phyloP scores from a whole-genome alignment of 805 yeast genomes.

The Metschnikowia proteae region DNA sequence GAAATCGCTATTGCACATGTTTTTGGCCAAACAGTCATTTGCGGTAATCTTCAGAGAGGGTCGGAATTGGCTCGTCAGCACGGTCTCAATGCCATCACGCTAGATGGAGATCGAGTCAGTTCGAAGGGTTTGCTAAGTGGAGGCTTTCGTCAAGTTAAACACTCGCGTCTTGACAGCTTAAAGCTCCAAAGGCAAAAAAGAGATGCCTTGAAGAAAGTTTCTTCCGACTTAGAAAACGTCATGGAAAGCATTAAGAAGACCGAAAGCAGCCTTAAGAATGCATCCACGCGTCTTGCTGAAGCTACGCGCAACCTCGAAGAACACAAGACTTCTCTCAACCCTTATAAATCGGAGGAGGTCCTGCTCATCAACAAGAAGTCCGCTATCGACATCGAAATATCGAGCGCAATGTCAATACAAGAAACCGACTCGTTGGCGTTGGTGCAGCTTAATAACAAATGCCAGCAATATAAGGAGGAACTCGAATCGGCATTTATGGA shows the following conservation, averaged over 20 bases:
- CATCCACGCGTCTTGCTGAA: constrained; percentile 42
- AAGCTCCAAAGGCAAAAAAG: constrained; percentile 52
- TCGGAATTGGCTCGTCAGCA: constrained; percentile 58
- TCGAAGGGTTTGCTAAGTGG: constrained; percentile 83
- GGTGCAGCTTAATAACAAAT: constrained; percentile 26
- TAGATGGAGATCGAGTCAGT: constrained; percentile 90
- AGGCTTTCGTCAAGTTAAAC: constrained; percentile 71
- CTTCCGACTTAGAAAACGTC: constrained; percentile 37
- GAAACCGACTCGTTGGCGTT: constrained; percentile 22
- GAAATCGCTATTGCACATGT: constrained; percentile 71
- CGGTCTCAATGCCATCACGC: constrained; percentile 72
- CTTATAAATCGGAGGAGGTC: constrained; percentile 40
- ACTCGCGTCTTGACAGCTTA: constrained; percentile 68
- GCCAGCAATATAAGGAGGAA: constrained; percentile 47
- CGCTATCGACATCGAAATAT: constrained; percentile 42
- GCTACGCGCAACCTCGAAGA: constrained; percentile 42
- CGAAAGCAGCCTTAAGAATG: constrained; percentile 50
- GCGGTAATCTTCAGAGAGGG: constrained; percentile 65
- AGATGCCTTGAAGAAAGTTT: constrained; percentile 31
- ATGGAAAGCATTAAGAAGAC: constrained; percentile 32
- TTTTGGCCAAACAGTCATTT: constrained; percentile 78
- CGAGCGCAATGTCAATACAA: constrained; percentile 30
- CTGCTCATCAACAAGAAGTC: constrained; percentile 39
- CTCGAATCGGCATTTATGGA: constrained; percentile 50
- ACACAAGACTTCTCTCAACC: constrained; percentile 40